Base-by-base conservation (phyloP, 2,329 filamentous ascomycete genomes). In the Zopfia rhizophila region DNA sequence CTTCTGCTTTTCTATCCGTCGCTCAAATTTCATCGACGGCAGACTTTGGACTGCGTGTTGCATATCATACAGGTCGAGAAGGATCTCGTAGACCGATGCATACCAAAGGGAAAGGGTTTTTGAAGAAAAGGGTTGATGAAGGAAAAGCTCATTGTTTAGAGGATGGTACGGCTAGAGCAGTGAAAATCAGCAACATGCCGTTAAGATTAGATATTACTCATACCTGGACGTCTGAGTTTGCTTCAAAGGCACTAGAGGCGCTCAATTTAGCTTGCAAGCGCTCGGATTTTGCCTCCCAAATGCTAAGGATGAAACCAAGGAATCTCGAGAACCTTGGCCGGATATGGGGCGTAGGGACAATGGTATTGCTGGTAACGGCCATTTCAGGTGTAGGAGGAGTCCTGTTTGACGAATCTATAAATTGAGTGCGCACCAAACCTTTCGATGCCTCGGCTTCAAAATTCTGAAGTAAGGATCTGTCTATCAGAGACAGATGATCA, bases 91-190 rank as follows among this genome's bases (percentile, higher is more conserved):
- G 19, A 68, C 48, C 4, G 57, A 58, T 4, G 60, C 56, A 35
- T 49, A 57, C 52, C 53, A 61, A 3, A 56, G 13, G 2, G 38
- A 53, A 3, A 54, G 29, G 1, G 33, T 24, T 22, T 45, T 40
- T 2, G 43, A 40, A 13, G 32, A 24, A 11, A 44, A 37, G 21
- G 48, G 65, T 17, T 43, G 46, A 21, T 66, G 66, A 17, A 77
- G 55, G 24, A 72, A 65, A 18, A 75, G 58, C 51, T 76, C 72
- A 48, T 79, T 79, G 59, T 69, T 72, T 43, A 79, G 63, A 45
- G 76, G 75, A 62, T 79, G 74, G 45, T 77, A 66, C 28, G 77
- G 64, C 60, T 68, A 63, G 49, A 57, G 21, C 7, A 28, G 29
- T 27, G 33, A 32, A 38, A 33, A 33, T 32, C 41, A 69, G 67